Percentiles rank a stretch among this genome's conserved stretches.
These are phyloP conservation scores for Prunus davidiana DNA, from an alignment of 306 rosid species.

Conservation along the genomic window DNA sequence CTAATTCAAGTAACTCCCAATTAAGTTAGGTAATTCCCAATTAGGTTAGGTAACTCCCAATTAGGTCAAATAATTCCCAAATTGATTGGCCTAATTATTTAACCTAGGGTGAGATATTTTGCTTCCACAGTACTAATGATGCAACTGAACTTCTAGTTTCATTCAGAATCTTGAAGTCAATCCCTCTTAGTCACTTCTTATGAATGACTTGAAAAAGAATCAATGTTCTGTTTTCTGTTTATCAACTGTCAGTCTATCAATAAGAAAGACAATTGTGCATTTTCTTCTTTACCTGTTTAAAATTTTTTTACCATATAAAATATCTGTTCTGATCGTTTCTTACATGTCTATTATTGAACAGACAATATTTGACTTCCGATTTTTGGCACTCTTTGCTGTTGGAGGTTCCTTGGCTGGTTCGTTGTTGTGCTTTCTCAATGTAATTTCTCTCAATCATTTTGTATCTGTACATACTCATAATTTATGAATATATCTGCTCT, in stretches of 20 bases:
- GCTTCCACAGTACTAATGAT: not conserved
- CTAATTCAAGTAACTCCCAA: too few species aligned
- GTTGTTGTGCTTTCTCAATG: constrained; percentile 91
- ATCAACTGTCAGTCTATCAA: not conserved
- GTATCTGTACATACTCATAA: not conserved
- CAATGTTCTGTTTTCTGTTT: not conserved
- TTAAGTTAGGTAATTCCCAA: too few species aligned
- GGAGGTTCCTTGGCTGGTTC: constrained; percentile 98
- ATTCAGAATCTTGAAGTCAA: not conserved
- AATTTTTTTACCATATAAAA: not conserved
- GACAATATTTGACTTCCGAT: constrained; percentile 90
- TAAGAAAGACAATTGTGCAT: not conserved
- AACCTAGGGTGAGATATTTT: too few species aligned
- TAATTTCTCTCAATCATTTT: constrained; percentile 29
- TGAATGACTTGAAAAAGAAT: not conserved
- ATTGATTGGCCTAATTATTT: too few species aligned
- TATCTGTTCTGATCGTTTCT: constrained; percentile 14
- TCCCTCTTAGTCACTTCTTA: not conserved
- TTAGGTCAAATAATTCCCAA: too few species aligned
- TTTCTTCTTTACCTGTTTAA: too few species aligned
- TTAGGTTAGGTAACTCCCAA: too few species aligned
- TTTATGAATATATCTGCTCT: not conserved
- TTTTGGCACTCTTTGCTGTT: constrained; percentile 89
- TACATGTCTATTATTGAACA: constrained; percentile 36
- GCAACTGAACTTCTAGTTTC: not conserved